phyloP scores from a whole-genome alignment of 257 asterid genomes.

The Anisodus acutangulus region DNA sequence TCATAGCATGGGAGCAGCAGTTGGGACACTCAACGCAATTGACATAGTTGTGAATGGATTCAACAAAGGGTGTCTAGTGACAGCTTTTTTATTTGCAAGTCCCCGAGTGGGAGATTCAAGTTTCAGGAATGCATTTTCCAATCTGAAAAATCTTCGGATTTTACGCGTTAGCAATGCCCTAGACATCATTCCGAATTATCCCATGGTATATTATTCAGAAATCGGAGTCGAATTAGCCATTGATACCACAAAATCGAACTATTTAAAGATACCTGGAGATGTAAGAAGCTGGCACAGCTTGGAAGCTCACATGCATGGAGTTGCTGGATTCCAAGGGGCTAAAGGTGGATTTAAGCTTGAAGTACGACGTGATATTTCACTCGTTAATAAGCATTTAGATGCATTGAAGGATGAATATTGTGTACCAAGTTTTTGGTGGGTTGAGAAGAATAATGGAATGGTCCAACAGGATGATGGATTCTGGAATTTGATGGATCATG shows the following conservation, averaged over 20 bases:
- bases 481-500: conserved; percentile 71
- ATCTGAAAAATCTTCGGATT: conserved; percentile 40
- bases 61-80: conserved; percentile 48
- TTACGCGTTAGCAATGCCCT: conserved; percentile 39
- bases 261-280: conserved; percentile 43
- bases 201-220: conserved; percentile 33
- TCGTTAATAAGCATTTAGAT: conserved; percentile 65
- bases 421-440: conserved; percentile 73
- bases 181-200: conserved; percentile 48
- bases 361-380: conserved; percentile 41
- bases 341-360: conserved; percentile 34
- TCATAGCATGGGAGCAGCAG: conserved; percentile 34
- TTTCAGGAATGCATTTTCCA: conserved; percentile 29
- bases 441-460: conserved; percentile 73
- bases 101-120: conserved; percentile 47
- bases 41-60: conserved; percentile 43
- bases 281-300: conserved; percentile 41
- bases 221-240: conserved; percentile 38
- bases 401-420: conserved; percentile 57
- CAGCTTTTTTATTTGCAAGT: conserved; percentile 52
- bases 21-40: conserved; percentile 27
- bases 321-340: conserved; percentile 46
- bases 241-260: conserved; percentile 40
- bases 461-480: conserved; percentile 76
- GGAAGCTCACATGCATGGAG: conserved; percentile 57